phyloP scores from a whole-genome alignment of 1,284 basidiomycete genomes.

The Ustilago vetiveriae region DNA sequence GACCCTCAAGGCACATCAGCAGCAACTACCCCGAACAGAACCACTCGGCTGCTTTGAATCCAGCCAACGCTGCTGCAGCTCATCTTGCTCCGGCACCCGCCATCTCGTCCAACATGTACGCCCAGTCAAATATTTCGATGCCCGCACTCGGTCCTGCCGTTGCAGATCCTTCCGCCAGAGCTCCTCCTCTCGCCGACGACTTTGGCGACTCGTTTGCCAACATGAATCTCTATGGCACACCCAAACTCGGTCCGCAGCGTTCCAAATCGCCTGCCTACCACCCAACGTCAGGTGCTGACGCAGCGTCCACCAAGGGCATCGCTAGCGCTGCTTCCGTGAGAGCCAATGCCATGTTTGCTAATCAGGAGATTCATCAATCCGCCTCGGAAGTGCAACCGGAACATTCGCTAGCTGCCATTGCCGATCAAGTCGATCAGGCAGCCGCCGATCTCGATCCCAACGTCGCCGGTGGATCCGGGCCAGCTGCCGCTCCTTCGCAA shows the following conservation, averaged over 20 bases:
- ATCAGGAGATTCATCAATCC: constrained; percentile 58
- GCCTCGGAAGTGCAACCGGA: constrained; percentile 57
- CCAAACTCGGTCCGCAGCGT: constrained; percentile 43
- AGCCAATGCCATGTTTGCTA: constrained; percentile 56
- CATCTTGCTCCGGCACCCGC: constrained; percentile 18
- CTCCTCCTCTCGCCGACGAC: constrained; percentile 56
- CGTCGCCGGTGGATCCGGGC: background rate
- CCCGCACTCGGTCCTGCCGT: constrained; percentile 39
- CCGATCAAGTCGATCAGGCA: constrained; percentile 54
- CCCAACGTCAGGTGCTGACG: background rate
- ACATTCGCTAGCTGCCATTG: constrained; percentile 56
- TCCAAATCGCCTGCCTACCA: constrained; percentile 24
- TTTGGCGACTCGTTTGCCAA: constrained; percentile 51
- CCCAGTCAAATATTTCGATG: constrained; percentile 59
- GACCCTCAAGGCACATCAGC: constrained; percentile 30
- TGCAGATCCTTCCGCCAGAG: constrained; percentile 17
- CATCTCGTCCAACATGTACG: constrained; percentile 42
- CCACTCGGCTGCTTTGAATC: constrained; percentile 22
- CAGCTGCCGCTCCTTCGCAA: constrained; percentile 11
- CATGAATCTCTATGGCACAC: constrained; percentile 52
- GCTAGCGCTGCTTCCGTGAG: constrained; percentile 30
- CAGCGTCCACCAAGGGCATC: constrained; percentile 9
- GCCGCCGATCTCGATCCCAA: constrained; percentile 49
- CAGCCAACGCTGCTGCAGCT: constrained; percentile 14
- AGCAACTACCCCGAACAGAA: constrained; percentile 38